These are phyloP conservation scores for Cyberlindnera maritima DNA, from an alignment of 805 yeast species.

Conservation along the genomic window DNA sequence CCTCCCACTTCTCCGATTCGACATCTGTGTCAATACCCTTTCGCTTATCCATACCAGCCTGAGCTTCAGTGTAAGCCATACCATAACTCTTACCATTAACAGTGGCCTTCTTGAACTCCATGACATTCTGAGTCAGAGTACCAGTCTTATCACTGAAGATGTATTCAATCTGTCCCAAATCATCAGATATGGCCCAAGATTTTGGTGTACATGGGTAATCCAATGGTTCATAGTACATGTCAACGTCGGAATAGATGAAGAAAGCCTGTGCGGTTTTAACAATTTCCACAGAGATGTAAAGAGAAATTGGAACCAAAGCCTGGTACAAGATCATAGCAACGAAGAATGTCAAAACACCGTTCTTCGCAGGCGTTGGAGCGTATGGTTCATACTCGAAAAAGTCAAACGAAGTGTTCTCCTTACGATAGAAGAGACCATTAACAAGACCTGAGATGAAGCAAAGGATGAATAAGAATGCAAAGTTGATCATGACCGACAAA, in stretches of 20 bases:
- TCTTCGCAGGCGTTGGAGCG: slow-evolving; percentile 60
- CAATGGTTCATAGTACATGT: slow-evolving; percentile 63
- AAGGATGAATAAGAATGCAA: slow-evolving; percentile 55
- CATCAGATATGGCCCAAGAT: slow-evolving; percentile 83
- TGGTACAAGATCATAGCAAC: slow-evolving; percentile 76
- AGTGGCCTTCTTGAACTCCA: slow-evolving; percentile 83
- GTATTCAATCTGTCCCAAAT: slow-evolving; percentile 81
- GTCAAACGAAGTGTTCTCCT: slow-evolving; percentile 47
- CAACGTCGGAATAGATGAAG: slow-evolving; percentile 72
- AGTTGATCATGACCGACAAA: slow-evolving; percentile 65
- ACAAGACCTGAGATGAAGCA: slow-evolving; percentile 69
- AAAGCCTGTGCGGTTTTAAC: slow-evolving; percentile 79
- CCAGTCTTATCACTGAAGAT: slow-evolving; percentile 85
- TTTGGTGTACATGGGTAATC: slow-evolving; percentile 84
- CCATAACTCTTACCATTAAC: slow-evolving; percentile 73
- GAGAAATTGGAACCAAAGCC: slow-evolving; percentile 77
- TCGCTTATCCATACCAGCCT: slow-evolving; percentile 72
- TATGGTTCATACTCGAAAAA: slow-evolving; percentile 66
- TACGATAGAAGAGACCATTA: slow-evolving; percentile 64
- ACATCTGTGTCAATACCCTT: slow-evolving; percentile 68
- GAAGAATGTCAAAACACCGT: slow-evolving; percentile 70
- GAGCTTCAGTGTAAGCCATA: slow-evolving; percentile 78
- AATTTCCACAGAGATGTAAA: slow-evolving; percentile 78
- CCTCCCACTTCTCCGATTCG: slow-evolving; percentile 50
- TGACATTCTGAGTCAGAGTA: slow-evolving; percentile 75